These are phyloP conservation scores for Didymella arachidicola DNA, from an alignment of 2,329 filamentous ascomycete genomes.

Conservation along the genomic window DNA sequence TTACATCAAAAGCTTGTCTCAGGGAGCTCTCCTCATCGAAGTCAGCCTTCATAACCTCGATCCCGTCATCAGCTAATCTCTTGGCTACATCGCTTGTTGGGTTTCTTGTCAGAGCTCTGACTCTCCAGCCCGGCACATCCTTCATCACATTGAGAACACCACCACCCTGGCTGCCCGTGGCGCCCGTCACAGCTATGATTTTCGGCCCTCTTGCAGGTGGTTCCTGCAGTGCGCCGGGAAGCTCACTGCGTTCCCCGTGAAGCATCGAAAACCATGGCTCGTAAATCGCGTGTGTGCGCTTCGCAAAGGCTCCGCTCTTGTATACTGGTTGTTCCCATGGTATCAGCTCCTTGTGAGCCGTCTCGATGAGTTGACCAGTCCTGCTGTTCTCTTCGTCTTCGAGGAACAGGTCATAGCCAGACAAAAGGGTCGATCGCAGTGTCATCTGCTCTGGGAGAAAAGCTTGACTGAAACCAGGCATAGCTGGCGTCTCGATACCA, in stretches of 20 bases:
- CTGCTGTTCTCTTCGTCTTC: neutral
- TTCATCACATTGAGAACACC: conserved; percentile 39
- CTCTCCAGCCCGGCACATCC: conserved; percentile 32
- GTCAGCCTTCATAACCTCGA: conserved; percentile 32
- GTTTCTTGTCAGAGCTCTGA: conserved; percentile 35
- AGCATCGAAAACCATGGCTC: conserved; percentile 25
- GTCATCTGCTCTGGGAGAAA: conserved; percentile 44
- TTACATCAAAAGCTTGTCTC: conserved; percentile 22
- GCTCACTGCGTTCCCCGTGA: conserved; percentile 54
- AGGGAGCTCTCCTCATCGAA: conserved; percentile 34
- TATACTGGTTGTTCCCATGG: neutral
- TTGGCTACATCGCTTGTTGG: conserved; percentile 30
- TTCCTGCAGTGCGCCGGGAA: conserved; percentile 50
- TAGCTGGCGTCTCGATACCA: conserved; percentile 53
- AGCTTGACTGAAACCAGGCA: conserved; percentile 43
- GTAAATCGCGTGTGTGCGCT: neutral
- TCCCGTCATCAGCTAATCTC: conserved; percentile 30
- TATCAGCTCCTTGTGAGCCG: neutral
- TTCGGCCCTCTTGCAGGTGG: conserved; percentile 30
- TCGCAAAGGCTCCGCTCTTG: conserved; percentile 1
- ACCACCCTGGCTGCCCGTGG: conserved; percentile 40
- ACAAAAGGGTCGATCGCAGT: conserved; percentile 34
- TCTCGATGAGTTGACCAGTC: neutral
- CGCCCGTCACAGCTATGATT: conserved; percentile 39
- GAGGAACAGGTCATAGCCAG: conserved; percentile 3